These are phyloP conservation scores for Lactifluus hygrophoroides DNA, from an alignment of 768 basidiomycete species.

Conservation along the genomic window DNA sequence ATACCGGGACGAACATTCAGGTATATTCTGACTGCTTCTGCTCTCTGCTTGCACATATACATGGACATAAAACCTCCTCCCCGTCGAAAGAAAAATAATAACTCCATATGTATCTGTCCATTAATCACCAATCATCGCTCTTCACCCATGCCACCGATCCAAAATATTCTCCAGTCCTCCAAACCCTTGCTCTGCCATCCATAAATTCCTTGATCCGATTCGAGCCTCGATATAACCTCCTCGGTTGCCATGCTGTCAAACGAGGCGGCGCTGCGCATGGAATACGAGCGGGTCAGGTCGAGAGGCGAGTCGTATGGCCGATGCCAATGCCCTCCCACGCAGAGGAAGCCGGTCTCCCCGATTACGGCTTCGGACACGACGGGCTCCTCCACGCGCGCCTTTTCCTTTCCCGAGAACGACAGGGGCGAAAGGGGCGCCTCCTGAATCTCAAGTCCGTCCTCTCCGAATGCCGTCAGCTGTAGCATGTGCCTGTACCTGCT, in stretches of 20 bases:
- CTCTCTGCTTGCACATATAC: background rate
- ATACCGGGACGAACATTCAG: background rate
- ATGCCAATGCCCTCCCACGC: constrained; percentile 44
- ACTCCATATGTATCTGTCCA: constrained; percentile 11
- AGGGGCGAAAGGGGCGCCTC: constrained; percentile 44
- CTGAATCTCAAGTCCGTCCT: constrained; percentile 65
- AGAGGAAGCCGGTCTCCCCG: constrained; percentile 53
- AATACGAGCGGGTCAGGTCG: constrained; percentile 36
- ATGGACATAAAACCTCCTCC: background rate
- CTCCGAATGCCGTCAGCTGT: constrained; percentile 62
- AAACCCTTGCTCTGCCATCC: constrained; percentile 68
- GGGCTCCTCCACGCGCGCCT: constrained; percentile 40
- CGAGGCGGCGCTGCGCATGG: constrained; percentile 37
- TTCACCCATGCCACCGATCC: constrained; percentile 56
- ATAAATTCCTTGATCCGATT: constrained; percentile 59
- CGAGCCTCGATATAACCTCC: constrained; percentile 38
- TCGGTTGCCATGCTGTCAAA: constrained; percentile 45
- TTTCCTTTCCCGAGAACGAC: constrained; percentile 36
- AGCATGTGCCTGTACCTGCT: constrained; percentile 34
- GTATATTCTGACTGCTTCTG: background rate
- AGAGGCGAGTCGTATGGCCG: constrained; percentile 25
- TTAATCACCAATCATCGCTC: constrained; percentile 23
- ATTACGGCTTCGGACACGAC: constrained; percentile 49
- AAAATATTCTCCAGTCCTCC: constrained; percentile 75
- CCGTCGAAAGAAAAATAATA: too few species aligned